Evolutionary conservation across 495 filamentous ascomycete genomes (phyloP), one percentile per base, ranked within the genome.

Genomic region (Penicillium ochrochloron): DNA sequence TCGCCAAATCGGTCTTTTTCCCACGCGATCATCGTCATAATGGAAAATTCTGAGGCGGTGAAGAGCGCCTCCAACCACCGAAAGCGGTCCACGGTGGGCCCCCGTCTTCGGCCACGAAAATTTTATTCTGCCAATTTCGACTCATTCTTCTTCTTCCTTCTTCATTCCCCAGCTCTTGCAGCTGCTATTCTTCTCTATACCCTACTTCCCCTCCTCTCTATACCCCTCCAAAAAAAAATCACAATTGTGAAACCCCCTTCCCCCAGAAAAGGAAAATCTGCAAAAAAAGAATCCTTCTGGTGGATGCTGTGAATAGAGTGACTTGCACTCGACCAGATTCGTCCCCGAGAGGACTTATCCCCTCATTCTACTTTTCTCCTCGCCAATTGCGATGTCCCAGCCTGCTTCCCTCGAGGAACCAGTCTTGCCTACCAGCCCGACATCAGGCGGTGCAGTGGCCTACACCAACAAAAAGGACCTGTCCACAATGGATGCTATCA

Each of bases 301-400:
- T 72, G 75, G 69, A 81, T 82, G 79, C 75, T 79, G 77, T 73
- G 75, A 67, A 67, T 82, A 77, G 76, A 80, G 76, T 73, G 69
- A 76, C 69, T 66, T 66, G 62, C 65, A 66, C 66, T 71, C 63
- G 68, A 58, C 54, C 61, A 65, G 64, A 70, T 75, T 64, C 74
- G 78, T 80, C 79, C 79, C 60, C 72, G 73, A 73, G 79, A 82
- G 79, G 79, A 80, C 79, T 73, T 70, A 72, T 72, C 67, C 76
- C 72, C 75, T 74, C 72, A 44, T 61, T 60, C 61, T 48, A 56
- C 34, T 66, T 48, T 54, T 42, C 67, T 64, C 70, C 64, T 70
- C 63, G 66, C 61, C 70, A 74, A 57, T 68, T 68, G 58, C 66
- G 59, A 78, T 75, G 72, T 66, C 73, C 48, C 72, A 76, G 60